Evolutionary conservation across 2,329 filamentous ascomycete genomes (phyloP), one percentile per base, ranked within the genome.

Genomic region (Cephalotrichum gorgonifer): DNA sequence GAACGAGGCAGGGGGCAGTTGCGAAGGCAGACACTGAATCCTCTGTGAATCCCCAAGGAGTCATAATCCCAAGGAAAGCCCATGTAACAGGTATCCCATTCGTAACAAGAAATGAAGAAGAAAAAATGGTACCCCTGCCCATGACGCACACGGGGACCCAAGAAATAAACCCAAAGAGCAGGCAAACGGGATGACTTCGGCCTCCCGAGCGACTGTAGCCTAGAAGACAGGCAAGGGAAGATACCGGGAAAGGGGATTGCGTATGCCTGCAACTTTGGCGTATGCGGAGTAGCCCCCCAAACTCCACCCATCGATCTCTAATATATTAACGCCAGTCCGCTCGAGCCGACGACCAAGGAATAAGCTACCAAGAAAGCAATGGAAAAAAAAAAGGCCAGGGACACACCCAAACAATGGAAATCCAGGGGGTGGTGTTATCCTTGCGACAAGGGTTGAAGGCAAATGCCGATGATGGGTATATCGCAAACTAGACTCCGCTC

Each of bases 101-200:
- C 41, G 22, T 17, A 51, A 27, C 38, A 25, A 17, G 31, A 28
- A 38, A 45, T 20, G 2, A 51, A 20, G 9, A 51, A 51, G 27
- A 17, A 22, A 35, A 42, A 17, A 48, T 22, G 15, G n/a, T 38
- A 8, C 15, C 23, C 28, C 42, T 39, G n/a, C 35, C n/a, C n/a
- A 39, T 22, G 17, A 20, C 35, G 17, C 35, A 39, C 9, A 22
- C 35, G 17, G 7, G 22, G 22, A 6, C n/a, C 3, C n/a, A 4
- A 22, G 22, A 22, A 11, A 11, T 15, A 33, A 33, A 33, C 5
- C 30, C 30, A 4, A 33, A 39, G 17, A 11, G 17, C n/a, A n/a
- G n/a, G n/a, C 17, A 22, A 39, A 39, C 35, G 12, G 22, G 17
- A 20, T 20, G 35, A 39, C 35, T 7, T 20, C 9, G 35, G 35